These are phyloP conservation scores for Misopates orontium DNA, from an alignment of 257 asterid species.

Conservation along the genomic window DNA sequence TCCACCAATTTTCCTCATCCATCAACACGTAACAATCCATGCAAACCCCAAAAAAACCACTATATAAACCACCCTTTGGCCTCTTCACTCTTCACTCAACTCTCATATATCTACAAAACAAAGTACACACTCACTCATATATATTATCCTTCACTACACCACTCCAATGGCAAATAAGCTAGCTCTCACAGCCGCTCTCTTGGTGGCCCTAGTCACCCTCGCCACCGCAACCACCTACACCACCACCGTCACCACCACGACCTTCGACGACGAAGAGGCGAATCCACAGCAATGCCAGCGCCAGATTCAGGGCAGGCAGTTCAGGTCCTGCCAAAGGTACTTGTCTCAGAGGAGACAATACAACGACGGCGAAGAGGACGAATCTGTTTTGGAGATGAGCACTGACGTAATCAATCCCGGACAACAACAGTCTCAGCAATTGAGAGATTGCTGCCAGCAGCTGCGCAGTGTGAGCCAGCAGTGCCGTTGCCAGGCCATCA, in stretches of 20 bases:
- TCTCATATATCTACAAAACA: neutral
- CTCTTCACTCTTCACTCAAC: no score
- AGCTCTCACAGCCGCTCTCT: constrained; percentile 34
- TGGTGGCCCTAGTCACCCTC: constrained; percentile 42
- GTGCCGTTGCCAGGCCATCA: constrained; percentile 49
- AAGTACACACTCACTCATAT: no score
- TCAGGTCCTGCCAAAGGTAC: constrained; percentile 41
- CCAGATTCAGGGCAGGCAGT: constrained; percentile 37
- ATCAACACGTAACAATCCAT: constrained; percentile 43
- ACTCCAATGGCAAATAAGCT: constrained; percentile 36
- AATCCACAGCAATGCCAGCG: constrained; percentile 34
- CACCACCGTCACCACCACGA: constrained; percentile 40
- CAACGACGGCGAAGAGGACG: neutral
- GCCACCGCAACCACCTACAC: constrained; percentile 39
- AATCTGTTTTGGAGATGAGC: constrained; percentile 8
- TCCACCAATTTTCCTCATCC: constrained; percentile 17
- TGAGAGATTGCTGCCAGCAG: constrained; percentile 37
- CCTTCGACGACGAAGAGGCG: constrained; percentile 27
- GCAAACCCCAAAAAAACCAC: constrained; percentile 30
- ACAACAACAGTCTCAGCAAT: constrained; percentile 4
- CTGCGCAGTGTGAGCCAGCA: constrained; percentile 12
- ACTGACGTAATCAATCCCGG: neutral
- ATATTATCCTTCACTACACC: neutral
- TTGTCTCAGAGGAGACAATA: constrained; percentile 20
- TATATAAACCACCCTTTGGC: constrained; percentile 24